Evolutionary conservation across 805 yeast genomes (phyloP).

Genomic region (Barnettozyma salicaria): DNA sequence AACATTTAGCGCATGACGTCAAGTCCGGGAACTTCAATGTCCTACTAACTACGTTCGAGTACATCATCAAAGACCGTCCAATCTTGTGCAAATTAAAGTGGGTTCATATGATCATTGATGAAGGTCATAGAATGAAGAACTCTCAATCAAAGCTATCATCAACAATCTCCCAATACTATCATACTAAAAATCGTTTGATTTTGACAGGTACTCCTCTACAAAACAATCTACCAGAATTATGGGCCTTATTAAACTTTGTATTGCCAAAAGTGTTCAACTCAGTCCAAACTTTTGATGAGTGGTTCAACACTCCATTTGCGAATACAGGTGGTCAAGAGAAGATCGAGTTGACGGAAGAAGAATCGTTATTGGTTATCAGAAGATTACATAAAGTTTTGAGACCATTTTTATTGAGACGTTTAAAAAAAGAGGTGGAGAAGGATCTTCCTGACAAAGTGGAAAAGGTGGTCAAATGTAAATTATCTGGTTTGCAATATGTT

Average conservation of each 20-base stretch:
- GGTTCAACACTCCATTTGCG: constrained; percentile 88
- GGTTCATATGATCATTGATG: constrained; percentile 87
- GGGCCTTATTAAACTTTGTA: constrained; percentile 80
- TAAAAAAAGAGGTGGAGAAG: constrained; percentile 82
- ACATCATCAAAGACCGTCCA: constrained; percentile 72
- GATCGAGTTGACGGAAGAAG: constrained; percentile 80
- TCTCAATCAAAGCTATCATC: constrained; percentile 66
- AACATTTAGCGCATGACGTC: constrained; percentile 55
- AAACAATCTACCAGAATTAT: constrained; percentile 76
- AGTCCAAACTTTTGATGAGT: constrained; percentile 79
- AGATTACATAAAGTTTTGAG: constrained; percentile 82
- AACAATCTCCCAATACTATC: constrained; percentile 66
- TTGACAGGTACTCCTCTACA: constrained; percentile 87
- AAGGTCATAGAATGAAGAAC: constrained; percentile 87
- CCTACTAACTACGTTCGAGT: constrained; percentile 74
- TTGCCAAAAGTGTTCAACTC: constrained; percentile 82
- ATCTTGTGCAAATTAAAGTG: constrained; percentile 61
- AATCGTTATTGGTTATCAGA: constrained; percentile 70
- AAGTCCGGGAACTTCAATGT: constrained; percentile 69
- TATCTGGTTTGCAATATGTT: constrained; percentile 63
- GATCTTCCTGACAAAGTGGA: constrained; percentile 82
- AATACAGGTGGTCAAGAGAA: constrained; percentile 79
- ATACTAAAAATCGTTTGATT: constrained; percentile 70
- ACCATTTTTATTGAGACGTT: constrained; percentile 77
- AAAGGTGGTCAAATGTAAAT: constrained; percentile 72